Evolutionary conservation across 768 basidiomycete genomes (phyloP), one percentile per base, ranked within the genome.

Genomic region (Mycena vitilis): DNA sequence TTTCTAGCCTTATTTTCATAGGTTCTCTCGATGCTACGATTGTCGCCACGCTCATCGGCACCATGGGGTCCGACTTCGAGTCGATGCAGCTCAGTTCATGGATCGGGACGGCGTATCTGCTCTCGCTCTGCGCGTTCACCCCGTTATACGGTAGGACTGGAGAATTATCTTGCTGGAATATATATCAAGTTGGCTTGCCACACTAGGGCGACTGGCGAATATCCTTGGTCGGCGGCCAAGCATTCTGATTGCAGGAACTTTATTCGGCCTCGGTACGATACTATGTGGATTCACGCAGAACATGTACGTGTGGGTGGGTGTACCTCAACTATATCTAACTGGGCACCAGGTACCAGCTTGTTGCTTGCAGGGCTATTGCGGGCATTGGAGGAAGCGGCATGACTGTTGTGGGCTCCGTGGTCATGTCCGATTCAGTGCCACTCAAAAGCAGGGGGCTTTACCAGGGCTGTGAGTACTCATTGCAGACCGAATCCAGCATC

Each of bases 301-400:
- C 5, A 92, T 92, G 91, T 81, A 23, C n/a, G 54, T 38, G 11
- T 11, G 38, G 54, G 84, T 61, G 74, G 78, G 5, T 34, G 22
- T 18, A 37, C 16, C 2, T 49, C 30, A 6, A 30, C 6, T 12
- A 23, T 47, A 47, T 12, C 34, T 25, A 30, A 53, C 40, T 56
- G 36, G 38, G 22, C 10, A 18, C 18, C 25, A 68, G 66, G 63
- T 42, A 56, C 6, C 67, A 72, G 49, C 67, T 92, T 49, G 88
- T 92, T 66, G 80, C 82, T 3, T 88, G 84, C 44, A 81, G 91
- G 15, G 85, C 88, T 0, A 74, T 92, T 59, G 91, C 91, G 13
- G 91, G 91, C n/a, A 86, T 88, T 81, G 91, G 88, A 45, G 89
- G 90, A 48, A 89, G 88, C 60, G 86, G 89, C 79, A 88, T 70